Percentiles rank a stretch among this genome's conserved stretches.
phyloP scores from a whole-genome alignment of 2,329 filamentous ascomycete genomes.

The Colletotrichum phormii region DNA sequence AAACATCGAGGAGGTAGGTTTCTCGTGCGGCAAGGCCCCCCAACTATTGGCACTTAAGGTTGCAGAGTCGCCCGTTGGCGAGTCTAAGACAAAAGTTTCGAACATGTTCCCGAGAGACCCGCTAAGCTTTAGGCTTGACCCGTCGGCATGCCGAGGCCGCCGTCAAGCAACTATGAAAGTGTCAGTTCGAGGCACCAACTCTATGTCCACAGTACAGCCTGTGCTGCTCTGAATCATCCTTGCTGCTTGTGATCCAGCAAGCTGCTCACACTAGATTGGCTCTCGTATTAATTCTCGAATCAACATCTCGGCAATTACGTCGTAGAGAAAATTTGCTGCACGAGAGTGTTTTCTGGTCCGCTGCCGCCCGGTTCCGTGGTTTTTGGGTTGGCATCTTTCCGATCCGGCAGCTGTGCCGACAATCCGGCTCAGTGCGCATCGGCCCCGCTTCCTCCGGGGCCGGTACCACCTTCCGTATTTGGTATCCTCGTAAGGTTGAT shows the following conservation, averaged over 20 bases:
- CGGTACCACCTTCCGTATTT: slow-evolving; percentile 9
- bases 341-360: background rate
- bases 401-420: background rate
- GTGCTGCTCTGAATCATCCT: background rate
- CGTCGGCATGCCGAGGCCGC: background rate
- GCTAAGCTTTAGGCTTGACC: background rate
- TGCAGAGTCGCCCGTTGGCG: background rate
- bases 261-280: background rate
- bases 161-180: background rate
- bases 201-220: background rate
- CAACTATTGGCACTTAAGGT: background rate
- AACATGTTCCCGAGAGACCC: background rate
- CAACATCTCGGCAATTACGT: background rate
- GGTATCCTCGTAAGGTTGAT: background rate
- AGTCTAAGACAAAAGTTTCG: background rate
- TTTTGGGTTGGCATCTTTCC: background rate
- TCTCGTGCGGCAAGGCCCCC: slow-evolving; percentile 22
- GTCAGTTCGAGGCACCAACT: background rate
- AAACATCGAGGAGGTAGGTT: background rate
- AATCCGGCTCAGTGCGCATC: background rate
- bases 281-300: background rate
- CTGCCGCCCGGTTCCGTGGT: no score
- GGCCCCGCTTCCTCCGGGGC: background rate
- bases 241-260: background rate
- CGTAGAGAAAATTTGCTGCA: background rate